phyloP scores from a whole-genome alignment of 192 early-diverging fungal genomes.

The Backusella mclennaniae region DNA sequence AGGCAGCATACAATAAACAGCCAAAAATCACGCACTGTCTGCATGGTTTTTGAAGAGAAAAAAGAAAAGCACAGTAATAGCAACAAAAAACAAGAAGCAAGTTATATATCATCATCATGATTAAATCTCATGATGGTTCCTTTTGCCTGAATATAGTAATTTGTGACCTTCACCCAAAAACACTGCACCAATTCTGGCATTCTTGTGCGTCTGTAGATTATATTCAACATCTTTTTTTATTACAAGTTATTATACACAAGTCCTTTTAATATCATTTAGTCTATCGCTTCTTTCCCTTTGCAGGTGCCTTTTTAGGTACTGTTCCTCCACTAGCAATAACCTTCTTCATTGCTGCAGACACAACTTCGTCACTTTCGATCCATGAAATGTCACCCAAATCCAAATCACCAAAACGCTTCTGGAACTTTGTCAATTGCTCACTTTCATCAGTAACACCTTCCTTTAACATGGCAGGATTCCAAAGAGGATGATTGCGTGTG shows the following conservation, averaged over 20 bases:
- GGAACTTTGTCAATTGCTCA: conserved; percentile 81
- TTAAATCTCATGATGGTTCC: background rate
- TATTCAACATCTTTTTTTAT: background rate
- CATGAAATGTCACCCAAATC: conserved; percentile 47
- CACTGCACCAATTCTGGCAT: conserved; percentile 3
- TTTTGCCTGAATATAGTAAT: background rate
- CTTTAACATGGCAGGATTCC: conserved; percentile 74
- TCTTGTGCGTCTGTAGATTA: background rate
- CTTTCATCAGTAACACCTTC: conserved; percentile 70
- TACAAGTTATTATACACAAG: conserved; percentile 3
- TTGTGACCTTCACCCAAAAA: background rate
- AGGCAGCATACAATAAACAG: conserved; percentile 65
- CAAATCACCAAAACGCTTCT: conserved; percentile 71
- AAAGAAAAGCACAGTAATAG: background rate
- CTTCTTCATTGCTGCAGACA: conserved; percentile 37
- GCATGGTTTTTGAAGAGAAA: background rate
- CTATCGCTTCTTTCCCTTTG: conserved; percentile 34
- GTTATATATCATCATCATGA: background rate
- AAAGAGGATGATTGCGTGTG: conserved; percentile 89
- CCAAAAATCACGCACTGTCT: conserved; percentile 46
- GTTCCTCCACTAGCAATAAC: conserved; percentile 24
- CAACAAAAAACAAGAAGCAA: background rate
- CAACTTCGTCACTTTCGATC: conserved; percentile 33
- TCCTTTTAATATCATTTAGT: background rate
- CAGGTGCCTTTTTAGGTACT: conserved; percentile 12